These are phyloP conservation scores for Phtheirospermum japonicum DNA, from an alignment of 257 asterid species.

Conservation along the genomic window DNA sequence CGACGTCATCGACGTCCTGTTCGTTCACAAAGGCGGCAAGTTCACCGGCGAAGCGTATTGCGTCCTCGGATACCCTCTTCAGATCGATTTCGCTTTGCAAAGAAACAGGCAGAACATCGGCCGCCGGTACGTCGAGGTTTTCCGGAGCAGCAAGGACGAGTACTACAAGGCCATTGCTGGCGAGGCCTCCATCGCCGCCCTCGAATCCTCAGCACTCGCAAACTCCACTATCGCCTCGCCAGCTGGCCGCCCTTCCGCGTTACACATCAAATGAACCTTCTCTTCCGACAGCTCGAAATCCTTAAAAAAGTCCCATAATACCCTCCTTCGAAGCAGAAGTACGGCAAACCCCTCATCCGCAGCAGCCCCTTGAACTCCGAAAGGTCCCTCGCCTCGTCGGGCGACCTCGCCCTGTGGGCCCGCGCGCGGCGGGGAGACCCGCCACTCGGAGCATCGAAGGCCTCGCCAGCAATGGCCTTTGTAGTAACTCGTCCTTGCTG, in stretches of 20 bases:
- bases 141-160: slow-evolving; percentile 81
- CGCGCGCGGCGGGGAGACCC: slow-evolving; percentile 62
- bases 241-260: slow-evolving; percentile 80
- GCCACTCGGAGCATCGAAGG: slow-evolving; percentile 48
- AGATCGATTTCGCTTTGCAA: slow-evolving; percentile 85
- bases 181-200: slow-evolving; percentile 88
- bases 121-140: slow-evolving; percentile 92
- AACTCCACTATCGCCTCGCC: slow-evolving; percentile 98
- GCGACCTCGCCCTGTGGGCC: slow-evolving; percentile 70
- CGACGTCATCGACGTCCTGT: slow-evolving; percentile 78
- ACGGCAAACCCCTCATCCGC: slow-evolving; percentile 92
- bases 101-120: slow-evolving; percentile 88
- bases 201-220: slow-evolving; percentile 76
- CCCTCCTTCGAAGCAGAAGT: slow-evolving; percentile 71
- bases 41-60: slow-evolving; percentile 87
- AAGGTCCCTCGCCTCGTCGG: slow-evolving; percentile 73
- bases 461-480: slow-evolving; percentile 61
- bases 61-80: slow-evolving; percentile 85
- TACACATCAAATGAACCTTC: slow-evolving; percentile 62
- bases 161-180: slow-evolving; percentile 93
- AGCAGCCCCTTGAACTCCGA: slow-evolving; percentile 82
- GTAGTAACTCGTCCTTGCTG: slow-evolving; percentile 79
- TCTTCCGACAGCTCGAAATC: slow-evolving; percentile 72
- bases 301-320: slow-evolving; percentile 65
- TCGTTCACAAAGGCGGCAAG: slow-evolving; percentile 75